Base-by-base conservation (phyloP, 306 rosid genomes). In the Quercus parvula region DNA sequence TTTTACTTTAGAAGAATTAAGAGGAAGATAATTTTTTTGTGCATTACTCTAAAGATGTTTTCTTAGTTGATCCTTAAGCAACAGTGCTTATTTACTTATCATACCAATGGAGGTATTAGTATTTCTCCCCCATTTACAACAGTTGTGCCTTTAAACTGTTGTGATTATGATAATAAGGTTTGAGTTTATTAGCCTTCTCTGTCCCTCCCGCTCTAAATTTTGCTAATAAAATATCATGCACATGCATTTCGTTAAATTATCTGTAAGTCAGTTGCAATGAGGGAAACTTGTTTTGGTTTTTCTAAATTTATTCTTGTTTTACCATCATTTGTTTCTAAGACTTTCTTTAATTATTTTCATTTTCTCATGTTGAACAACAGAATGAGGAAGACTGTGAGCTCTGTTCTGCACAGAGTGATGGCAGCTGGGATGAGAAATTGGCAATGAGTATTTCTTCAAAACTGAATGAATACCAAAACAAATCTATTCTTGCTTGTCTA, bases 391-490 rank as follows among this genome's bases (percentile, higher is more conserved):
- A 77, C 27, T 85, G 87, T 78, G 80, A 59, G 20, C 18, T 27
- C 11, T 85, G 79, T 68, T 35, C 51, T 80, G 68, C 38, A 20
- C 28, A 0, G 61, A 59, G 33, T 22, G 73, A 30, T 76, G 68
- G n/a, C 17, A 20, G 74, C 20, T 13, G 31, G 55, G 62, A 71
- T n/a, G 84, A 27, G 25, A 75, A 6, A 4, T 18, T 76, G 20
- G 73, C 27, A 56, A 58, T 55, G 35, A 35, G 57, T 41, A 74
- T 79, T 13, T 72, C 73, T 27, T 73, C 82, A 30, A 75, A 79
- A 54, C 73, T 93, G 83, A 90, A 93, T 81, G 88, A 73, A 33
- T 89, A 93, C n/a, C 94, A 93, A 77, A 41, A 13, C 20, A 28
- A 82, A 63, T 89, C 97, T 27, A 76, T 91, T 75, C 15, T 54